phyloP scores from a whole-genome alignment of 2,329 filamentous ascomycete species.

The Pseudogymnoascus sp. region DNA sequence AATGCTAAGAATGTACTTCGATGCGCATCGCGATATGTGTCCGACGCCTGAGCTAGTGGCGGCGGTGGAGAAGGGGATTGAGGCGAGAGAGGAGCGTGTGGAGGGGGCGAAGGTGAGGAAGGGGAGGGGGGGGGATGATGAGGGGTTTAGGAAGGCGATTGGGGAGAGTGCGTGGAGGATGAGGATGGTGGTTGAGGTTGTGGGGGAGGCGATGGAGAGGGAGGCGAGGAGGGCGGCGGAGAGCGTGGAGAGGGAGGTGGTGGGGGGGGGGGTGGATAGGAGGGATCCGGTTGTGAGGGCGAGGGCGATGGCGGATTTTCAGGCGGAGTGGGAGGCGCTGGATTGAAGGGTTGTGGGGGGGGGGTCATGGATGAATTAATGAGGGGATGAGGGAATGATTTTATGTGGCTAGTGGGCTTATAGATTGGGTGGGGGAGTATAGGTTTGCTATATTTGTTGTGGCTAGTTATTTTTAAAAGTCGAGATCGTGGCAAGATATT shows the following conservation, averaged over 20 bases:
- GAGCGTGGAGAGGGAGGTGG: slow-evolving; percentile 25
- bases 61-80: slow-evolving; percentile 45
- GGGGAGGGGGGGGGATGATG: neutral
- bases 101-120: neutral
- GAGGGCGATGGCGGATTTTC: neutral
- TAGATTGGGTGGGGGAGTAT: neutral
- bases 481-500: too few relatives aligned
- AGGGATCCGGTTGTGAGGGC: neutral
- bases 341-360: neutral
- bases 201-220: slow-evolving; percentile 33
- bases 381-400: neutral
- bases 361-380: neutral
- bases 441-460: neutral
- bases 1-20: slow-evolving; percentile 38
- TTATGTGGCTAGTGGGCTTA: neutral
- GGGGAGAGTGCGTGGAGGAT: neutral
- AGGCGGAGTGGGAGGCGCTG: neutral
- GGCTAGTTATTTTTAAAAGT: neutral
- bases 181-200: neutral
- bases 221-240: slow-evolving; percentile 32
- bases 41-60: slow-evolving; percentile 28
- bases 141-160: neutral
- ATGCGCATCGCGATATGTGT: slow-evolving; percentile 22
- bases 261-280: slow-evolving; percentile 17
- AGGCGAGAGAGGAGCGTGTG: slow-evolving; percentile 32